phyloP scores from a whole-genome alignment of 495 filamentous ascomycete genomes.

The Rhizodiscina lignyota region DNA sequence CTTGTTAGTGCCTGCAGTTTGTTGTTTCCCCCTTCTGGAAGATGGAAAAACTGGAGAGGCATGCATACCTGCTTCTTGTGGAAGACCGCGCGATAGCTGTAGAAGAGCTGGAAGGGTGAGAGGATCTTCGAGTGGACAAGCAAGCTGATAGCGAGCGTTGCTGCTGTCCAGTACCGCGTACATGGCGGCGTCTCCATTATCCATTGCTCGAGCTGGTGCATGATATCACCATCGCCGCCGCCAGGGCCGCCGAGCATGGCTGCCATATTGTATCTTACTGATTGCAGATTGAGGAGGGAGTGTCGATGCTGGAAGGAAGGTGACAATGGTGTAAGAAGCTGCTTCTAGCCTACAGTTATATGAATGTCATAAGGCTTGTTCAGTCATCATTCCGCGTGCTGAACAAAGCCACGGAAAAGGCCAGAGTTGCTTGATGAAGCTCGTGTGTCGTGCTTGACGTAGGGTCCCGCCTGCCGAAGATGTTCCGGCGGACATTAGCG shows the following conservation, averaged over 20 bases:
- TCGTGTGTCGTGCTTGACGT: too few relatives aligned
- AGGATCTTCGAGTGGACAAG: constrained; percentile 86
- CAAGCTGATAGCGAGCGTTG: constrained; percentile 73
- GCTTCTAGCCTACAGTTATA: neutral
- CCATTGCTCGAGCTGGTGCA: constrained; percentile 83
- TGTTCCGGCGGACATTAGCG: too few relatives aligned
- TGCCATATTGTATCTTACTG: constrained; percentile 34
- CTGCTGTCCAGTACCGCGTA: constrained; percentile 91
- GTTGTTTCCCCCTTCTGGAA: neutral
- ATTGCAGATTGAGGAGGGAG: neutral
- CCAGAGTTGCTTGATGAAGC: too few relatives aligned
- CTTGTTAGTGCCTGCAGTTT: neutral
- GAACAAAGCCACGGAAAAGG: too few relatives aligned
- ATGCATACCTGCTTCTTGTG: constrained; percentile 60
- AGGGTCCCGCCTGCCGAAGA: too few relatives aligned
- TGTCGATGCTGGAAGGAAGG: neutral
- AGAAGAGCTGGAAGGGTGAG: constrained; percentile 87
- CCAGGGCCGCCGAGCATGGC: constrained; percentile 42
- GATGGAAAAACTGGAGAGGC: neutral
- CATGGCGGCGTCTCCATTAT: constrained; percentile 96
- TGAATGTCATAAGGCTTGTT: too few relatives aligned
- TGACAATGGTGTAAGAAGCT: neutral
- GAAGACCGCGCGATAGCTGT: constrained; percentile 86
- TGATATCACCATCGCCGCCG: constrained; percentile 18
- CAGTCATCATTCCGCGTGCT: too few relatives aligned